These are phyloP conservation scores for Ceratobasidium sp. DNA, from an alignment of 1,284 basidiomycete genomes.

Conservation along the genomic window DNA sequence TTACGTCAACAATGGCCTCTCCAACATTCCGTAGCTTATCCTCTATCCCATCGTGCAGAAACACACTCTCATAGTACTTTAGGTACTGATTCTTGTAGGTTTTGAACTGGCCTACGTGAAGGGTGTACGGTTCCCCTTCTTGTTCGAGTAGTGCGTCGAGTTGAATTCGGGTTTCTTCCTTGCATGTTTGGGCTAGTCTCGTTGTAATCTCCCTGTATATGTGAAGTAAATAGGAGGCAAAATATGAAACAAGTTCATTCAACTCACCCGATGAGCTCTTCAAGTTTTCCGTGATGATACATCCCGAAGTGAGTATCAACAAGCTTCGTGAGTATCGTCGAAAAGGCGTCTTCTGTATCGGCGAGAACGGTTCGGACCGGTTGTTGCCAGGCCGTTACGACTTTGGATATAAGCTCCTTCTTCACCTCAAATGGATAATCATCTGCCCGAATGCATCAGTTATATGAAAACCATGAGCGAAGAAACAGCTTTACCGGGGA, in stretches of 20 bases:
- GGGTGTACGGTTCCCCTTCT: slow-evolving; percentile 16
- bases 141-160: slow-evolving; percentile 25
- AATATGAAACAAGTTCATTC: not conserved
- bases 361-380: slow-evolving; percentile 67
- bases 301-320: slow-evolving; percentile 65
- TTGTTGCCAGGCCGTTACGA: slow-evolving; percentile 65
- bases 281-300: slow-evolving; percentile 68
- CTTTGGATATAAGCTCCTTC: slow-evolving; percentile 62
- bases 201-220: slow-evolving; percentile 10
- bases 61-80: slow-evolving; percentile 9
- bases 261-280: slow-evolving; percentile 60
- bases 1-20: slow-evolving; percentile 20
- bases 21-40: slow-evolving; percentile 6
- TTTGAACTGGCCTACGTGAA: slow-evolving; percentile 18
- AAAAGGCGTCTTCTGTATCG: slow-evolving; percentile 59
- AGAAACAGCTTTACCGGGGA: slow-evolving; percentile 17
- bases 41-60: not conserved
- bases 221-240: not conserved
- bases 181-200: not conserved
- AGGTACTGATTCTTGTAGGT: not conserved
- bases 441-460: slow-evolving; percentile 52
- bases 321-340: slow-evolving; percentile 60
- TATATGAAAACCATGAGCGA: not conserved
- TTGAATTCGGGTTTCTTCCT: slow-evolving; percentile 10
- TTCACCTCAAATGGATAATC: slow-evolving; percentile 75